Evolutionary conservation across 208 protist species (phyloP).

Genomic region (Leishmania lainsoni): DNA sequence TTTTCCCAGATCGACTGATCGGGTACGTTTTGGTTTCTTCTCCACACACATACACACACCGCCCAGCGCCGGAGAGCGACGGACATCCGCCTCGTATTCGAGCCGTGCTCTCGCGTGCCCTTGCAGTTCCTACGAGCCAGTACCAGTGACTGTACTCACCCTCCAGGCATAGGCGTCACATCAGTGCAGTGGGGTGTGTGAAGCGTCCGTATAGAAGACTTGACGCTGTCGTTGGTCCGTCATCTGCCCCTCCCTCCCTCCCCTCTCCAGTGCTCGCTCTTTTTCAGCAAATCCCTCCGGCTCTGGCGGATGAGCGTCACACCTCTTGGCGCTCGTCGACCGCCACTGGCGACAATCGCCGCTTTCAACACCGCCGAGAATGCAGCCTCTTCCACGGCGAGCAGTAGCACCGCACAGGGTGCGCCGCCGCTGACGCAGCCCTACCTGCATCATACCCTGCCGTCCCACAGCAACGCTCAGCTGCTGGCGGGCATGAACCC

Average conservation of each 20-base stretch:
- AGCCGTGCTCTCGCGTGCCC: background rate
- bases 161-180: background rate
- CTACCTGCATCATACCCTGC: background rate
- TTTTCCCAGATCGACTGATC: too few relatives aligned
- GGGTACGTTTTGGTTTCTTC: too few relatives aligned
- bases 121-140: background rate
- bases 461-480: slow-evolving; percentile 11
- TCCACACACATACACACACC: background rate
- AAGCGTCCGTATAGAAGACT: too few relatives aligned
- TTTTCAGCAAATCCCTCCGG: background rate
- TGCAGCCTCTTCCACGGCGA: background rate
- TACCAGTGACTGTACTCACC: background rate
- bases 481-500: slow-evolving; percentile 18
- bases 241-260: background rate
- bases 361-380: background rate
- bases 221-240: background rate
- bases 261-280: too few relatives aligned
- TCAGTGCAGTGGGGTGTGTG: background rate
- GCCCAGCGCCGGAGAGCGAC: background rate
- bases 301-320: background rate
- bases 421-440: background rate
- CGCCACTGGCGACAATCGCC: background rate
- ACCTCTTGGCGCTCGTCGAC: background rate
- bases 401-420: background rate
- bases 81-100: background rate